phyloP scores from a whole-genome alignment of 2,329 filamentous ascomycete genomes.

The Trichoderma sp. region DNA sequence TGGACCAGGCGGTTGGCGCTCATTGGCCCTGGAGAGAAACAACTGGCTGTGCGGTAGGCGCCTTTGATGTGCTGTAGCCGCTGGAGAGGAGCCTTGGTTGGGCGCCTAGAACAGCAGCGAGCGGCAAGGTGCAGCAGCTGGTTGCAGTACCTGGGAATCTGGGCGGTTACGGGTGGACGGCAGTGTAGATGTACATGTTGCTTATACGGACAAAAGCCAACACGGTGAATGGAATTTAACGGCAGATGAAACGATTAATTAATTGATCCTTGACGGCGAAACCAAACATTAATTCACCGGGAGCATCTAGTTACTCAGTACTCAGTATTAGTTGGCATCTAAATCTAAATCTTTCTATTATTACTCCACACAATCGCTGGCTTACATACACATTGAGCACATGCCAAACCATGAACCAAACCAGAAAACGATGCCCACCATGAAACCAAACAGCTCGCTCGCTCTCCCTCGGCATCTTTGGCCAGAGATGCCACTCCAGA shows the following conservation, averaged over 20 bases:
- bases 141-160: not conserved
- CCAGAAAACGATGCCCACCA: not conserved
- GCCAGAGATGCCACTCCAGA: not conserved
- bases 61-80: not conserved
- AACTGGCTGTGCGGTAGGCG: not conserved
- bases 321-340: not conserved
- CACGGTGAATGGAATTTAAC: not conserved
- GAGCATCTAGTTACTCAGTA: not conserved
- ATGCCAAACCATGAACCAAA: not conserved
- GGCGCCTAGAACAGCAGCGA: not conserved
- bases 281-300: not conserved
- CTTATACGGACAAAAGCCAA: too few relatives aligned
- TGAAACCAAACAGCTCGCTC: not conserved
- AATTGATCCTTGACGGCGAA: not conserved
- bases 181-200: not conserved
- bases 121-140: not conserved
- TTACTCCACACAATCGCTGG: not conserved
- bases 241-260: not conserved
- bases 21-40: conserved; percentile 26
- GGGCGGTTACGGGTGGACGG: not conserved
- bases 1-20: conserved; percentile 15
- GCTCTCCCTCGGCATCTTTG: not conserved
- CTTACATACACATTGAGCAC: not conserved
- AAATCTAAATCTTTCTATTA: too few relatives aligned
- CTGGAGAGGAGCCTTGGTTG: not conserved